Evolutionary conservation across 352 stramenopile genomes (phyloP).

Genomic region (Phytophthora macrochlamydospora): DNA sequence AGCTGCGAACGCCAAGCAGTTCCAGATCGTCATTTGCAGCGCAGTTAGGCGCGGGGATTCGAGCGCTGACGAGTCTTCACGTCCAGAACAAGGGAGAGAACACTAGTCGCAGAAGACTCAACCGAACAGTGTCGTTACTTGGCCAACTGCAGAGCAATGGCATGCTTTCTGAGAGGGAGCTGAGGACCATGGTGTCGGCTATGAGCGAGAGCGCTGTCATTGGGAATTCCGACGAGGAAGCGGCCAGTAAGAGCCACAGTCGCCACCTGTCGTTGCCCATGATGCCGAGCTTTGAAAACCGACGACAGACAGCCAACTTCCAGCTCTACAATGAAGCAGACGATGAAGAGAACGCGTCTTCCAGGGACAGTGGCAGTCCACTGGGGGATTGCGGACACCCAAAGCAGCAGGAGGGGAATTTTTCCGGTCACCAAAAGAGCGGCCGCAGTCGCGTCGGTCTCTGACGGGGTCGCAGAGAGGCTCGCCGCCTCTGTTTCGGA

Average conservation of each 20-base stretch:
- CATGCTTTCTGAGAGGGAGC: slow-evolving; percentile 21
- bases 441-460: slow-evolving; percentile 11
- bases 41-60: slow-evolving; percentile 12
- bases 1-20: slow-evolving; percentile 32
- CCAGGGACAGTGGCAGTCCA: slow-evolving; percentile 26
- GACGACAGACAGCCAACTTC: slow-evolving; percentile 20
- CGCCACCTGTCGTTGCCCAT: slow-evolving; percentile 62
- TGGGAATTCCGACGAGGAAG: slow-evolving; percentile 4
- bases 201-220: slow-evolving; percentile 23
- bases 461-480: slow-evolving; percentile 22
- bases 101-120: not conserved
- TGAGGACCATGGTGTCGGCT: slow-evolving; percentile 35
- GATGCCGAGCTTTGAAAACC: slow-evolving; percentile 58
- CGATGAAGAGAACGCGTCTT: slow-evolving; percentile 29
- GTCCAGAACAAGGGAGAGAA: not conserved
- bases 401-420: slow-evolving; percentile 12
- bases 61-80: slow-evolving; percentile 6
- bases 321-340: slow-evolving; percentile 28
- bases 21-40: slow-evolving; percentile 36
- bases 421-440: slow-evolving; percentile 29
- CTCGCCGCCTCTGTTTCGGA: slow-evolving; percentile 29
- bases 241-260: slow-evolving; percentile 15
- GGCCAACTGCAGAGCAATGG: slow-evolving; percentile 21
- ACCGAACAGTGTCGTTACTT: slow-evolving; percentile 21
- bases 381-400: slow-evolving; percentile 10